phyloP scores from a whole-genome alignment of 257 asterid genomes.

The Perilla frutescens region DNA sequence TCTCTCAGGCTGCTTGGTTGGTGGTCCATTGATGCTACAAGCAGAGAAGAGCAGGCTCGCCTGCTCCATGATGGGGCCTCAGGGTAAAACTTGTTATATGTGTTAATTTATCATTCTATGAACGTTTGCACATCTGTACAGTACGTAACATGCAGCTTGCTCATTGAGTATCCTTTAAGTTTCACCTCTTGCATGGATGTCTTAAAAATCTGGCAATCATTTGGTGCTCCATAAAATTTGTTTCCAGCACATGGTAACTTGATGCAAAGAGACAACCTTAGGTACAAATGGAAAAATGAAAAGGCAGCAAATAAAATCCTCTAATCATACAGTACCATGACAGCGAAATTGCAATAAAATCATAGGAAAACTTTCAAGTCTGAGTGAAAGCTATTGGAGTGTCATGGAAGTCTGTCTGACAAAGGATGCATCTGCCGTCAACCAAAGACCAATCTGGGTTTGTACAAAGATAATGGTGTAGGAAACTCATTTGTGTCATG shows the following conservation, averaged over 20 bases:
- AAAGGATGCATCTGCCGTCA: not conserved
- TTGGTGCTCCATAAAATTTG: constrained; percentile 18
- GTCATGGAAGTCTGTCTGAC: constrained; percentile 18
- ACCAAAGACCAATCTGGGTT: constrained; percentile 18
- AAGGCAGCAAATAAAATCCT: not conserved
- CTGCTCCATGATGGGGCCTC: constrained; percentile 68
- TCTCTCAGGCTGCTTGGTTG: constrained; percentile 88
- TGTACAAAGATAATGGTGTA: constrained; percentile 6
- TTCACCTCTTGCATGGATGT: constrained; percentile 13
- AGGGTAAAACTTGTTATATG: constrained; percentile 57
- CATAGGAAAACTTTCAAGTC: constrained; percentile 3
- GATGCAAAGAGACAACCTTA: constrained; percentile 25
- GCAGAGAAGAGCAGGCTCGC: constrained; percentile 94
- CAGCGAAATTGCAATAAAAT: constrained; percentile 22
- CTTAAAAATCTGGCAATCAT: not conserved
- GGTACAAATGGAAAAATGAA: not conserved
- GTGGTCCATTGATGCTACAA: constrained; percentile 99
- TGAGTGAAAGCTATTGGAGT: constrained; percentile 11
- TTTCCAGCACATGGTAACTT: constrained; percentile 19
- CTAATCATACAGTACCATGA: not conserved
- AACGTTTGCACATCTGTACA: constrained; percentile 4
- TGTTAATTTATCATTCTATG: not conserved
- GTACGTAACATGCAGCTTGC: not conserved
- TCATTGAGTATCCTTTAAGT: not conserved
- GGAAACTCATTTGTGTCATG: constrained; percentile 1